Percentiles rank a stretch among this genome's conserved stretches.
phyloP scores from a whole-genome alignment of 2,329 filamentous ascomycete genomes.

The Penicillium sp. region DNA sequence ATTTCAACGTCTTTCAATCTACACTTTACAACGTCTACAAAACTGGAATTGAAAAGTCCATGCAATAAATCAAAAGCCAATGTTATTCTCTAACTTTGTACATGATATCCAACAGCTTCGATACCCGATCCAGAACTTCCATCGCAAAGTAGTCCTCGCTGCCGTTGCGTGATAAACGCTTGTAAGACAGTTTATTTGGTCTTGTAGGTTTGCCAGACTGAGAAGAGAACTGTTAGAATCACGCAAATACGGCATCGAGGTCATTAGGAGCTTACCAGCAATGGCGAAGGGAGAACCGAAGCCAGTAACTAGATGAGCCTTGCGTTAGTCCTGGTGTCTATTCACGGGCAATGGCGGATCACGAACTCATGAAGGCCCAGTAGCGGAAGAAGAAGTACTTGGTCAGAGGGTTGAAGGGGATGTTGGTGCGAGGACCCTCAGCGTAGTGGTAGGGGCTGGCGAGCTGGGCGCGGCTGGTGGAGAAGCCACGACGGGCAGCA shows the following conservation, averaged over 20 bases:
- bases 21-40: conserved; percentile 17
- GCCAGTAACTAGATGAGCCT: conserved; percentile 47
- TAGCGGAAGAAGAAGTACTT: conserved; percentile 78
- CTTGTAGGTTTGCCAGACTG: conserved; percentile 67
- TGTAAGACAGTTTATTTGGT: conserved; percentile 41
- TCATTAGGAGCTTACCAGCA: conserved; percentile 52
- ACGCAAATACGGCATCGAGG: not conserved
- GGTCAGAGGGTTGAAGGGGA: conserved; percentile 94
- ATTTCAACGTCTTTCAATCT: conserved; percentile 29
- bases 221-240: conserved; percentile 24
- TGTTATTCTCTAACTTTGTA: conserved; percentile 40
- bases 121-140: conserved; percentile 20
- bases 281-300: conserved; percentile 59
- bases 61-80: conserved; percentile 21
- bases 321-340: conserved; percentile 35
- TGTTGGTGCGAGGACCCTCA: conserved; percentile 88
- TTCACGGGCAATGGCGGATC: conserved; percentile 1
- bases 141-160: conserved; percentile 18
- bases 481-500: conserved; percentile 88
- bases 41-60: conserved; percentile 13
- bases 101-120: conserved; percentile 32
- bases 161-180: conserved; percentile 18
- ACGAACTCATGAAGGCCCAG: conserved; percentile 72
- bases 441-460: conserved; percentile 96
- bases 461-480: conserved; percentile 79